Evolutionary conservation across 2,329 filamentous ascomycete species (phyloP).

Genomic region (Nemania diffusa): DNA sequence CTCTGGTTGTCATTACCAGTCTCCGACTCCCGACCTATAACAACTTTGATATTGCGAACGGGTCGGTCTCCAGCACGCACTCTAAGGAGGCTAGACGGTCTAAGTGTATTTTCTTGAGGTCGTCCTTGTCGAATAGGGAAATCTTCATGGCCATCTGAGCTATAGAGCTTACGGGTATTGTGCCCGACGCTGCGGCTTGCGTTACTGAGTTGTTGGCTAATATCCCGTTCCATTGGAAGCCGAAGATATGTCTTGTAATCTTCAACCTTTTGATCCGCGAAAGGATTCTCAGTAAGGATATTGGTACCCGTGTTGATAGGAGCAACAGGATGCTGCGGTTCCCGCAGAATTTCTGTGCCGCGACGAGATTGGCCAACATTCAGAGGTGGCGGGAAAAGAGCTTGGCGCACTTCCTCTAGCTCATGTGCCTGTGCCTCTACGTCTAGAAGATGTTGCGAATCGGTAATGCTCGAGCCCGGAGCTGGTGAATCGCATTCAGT

Average conservation of each 20-base stretch:
- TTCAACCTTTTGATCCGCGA: conserved; percentile 16
- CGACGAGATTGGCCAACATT: conserved; percentile 25
- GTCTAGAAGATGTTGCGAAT: conserved; percentile 44
- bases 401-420: conserved; percentile 27
- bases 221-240: conserved; percentile 53
- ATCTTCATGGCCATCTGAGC: conserved; percentile 22
- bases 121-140: not conserved
- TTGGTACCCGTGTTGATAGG: not conserved
- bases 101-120: conserved; percentile 26
- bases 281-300: not conserved
- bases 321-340: not conserved
- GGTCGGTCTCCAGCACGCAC: conserved; percentile 3
- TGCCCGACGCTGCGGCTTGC: conserved; percentile 44
- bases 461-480: conserved; percentile 35
- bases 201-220: conserved; percentile 54
- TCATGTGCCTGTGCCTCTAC: conserved; percentile 38
- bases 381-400: conserved; percentile 40
- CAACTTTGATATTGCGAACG: conserved; percentile 37
- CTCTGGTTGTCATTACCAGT: not conserved
- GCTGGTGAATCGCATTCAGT: conserved; percentile 23
- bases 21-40: conserved; percentile 32
- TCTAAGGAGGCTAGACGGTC: conserved; percentile 16
- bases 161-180: conserved; percentile 41
- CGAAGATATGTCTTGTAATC: conserved; percentile 19
- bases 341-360: not conserved